phyloP scores from a whole-genome alignment of 2,329 filamentous ascomycete genomes.

The Arthroderma sp. region DNA sequence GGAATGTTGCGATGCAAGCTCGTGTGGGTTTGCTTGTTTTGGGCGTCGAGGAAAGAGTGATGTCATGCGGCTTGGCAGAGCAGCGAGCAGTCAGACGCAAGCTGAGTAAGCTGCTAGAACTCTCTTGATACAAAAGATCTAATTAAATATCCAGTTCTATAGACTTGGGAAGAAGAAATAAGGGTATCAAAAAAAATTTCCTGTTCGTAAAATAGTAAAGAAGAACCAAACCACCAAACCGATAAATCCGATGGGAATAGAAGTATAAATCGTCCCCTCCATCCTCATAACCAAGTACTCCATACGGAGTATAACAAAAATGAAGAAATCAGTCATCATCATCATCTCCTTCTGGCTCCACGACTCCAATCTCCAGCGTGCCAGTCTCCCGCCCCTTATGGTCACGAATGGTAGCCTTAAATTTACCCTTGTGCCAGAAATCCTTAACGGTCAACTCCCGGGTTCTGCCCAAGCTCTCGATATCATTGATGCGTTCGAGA shows the following conservation, averaged over 20 bases:
- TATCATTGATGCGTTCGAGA: slow-evolving; percentile 72
- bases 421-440: slow-evolving; percentile 70
- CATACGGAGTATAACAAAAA: neutral
- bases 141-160: too few species aligned
- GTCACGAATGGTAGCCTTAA: slow-evolving; percentile 47
- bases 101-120: too few species aligned
- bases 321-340: slow-evolving; percentile 11
- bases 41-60: neutral
- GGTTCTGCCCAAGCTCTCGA: slow-evolving; percentile 87
- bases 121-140: too few species aligned
- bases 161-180: too few species aligned
- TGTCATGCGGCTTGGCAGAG: slow-evolving; percentile 1
- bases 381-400: slow-evolving; percentile 35
- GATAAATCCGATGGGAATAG: too few species aligned
- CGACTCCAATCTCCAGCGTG: slow-evolving; percentile 35
- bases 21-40: slow-evolving; percentile 1
- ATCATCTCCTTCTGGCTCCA: slow-evolving; percentile 23
- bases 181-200: too few species aligned
- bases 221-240: too few species aligned
- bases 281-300: too few species aligned
- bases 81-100: too few species aligned
- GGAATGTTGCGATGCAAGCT: slow-evolving; percentile 7
- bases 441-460: slow-evolving; percentile 93
- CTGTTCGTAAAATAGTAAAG: too few species aligned
- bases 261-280: too few species aligned